Evolutionary conservation across 176 grass and related monocot species (phyloP).

Genomic region (Miscanthus lutarioriparius): DNA sequence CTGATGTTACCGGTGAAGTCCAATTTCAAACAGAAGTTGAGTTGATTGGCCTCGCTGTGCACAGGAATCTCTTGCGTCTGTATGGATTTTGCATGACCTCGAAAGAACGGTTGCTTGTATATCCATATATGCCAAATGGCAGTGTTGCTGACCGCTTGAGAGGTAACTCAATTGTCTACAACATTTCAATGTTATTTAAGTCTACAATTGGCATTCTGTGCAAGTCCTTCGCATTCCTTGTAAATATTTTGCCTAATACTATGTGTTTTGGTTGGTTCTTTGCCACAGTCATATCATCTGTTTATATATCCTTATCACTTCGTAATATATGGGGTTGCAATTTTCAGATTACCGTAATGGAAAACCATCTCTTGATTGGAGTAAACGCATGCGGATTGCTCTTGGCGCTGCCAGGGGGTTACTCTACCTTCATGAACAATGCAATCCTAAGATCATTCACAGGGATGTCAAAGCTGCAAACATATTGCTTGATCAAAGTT

Average conservation of each 20-base stretch:
- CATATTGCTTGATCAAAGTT: constrained; percentile 88
- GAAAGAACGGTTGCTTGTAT: constrained; percentile 86
- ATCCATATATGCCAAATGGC: constrained; percentile 96
- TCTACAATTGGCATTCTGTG: neutral
- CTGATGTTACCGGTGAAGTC: constrained; percentile 82
- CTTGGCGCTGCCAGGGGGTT: constrained; percentile 87
- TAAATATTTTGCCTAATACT: neutral
- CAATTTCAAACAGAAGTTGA: constrained; percentile 99
- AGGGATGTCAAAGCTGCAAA: constrained; percentile 98
- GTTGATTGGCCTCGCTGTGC: constrained; percentile 95
- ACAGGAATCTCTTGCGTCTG: constrained; percentile 82
- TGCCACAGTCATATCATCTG: neutral
- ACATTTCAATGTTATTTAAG: neutral
- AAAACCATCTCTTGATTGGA: constrained; percentile 85
- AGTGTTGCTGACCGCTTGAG: constrained; percentile 94
- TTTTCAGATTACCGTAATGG: constrained; percentile 65
- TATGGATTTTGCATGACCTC: constrained; percentile 97
- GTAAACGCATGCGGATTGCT: constrained; percentile 80
- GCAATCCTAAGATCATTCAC: constrained; percentile 97
- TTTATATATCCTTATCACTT: neutral
- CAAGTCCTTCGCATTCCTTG: neutral
- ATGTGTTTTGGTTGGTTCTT: constrained; percentile 22
- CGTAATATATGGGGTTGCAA: constrained; percentile 12
- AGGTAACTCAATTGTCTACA: constrained; percentile 52
- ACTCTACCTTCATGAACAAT: constrained; percentile 94